These are phyloP conservation scores for Globisporangium nunn DNA, from an alignment of 352 stramenopile species.

Conservation along the genomic window DNA sequence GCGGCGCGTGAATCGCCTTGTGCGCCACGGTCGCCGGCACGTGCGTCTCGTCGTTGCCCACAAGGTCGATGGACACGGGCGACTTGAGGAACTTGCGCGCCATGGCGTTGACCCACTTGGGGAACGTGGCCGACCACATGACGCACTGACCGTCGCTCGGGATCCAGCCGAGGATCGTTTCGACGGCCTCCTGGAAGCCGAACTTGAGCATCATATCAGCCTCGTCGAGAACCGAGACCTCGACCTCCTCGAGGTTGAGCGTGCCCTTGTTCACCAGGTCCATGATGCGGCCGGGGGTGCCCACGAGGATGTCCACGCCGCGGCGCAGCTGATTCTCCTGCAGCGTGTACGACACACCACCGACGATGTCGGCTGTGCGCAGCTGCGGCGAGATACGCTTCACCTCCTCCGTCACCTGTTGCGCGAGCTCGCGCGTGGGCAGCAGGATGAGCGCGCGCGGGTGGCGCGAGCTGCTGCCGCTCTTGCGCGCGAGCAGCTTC, in stretches of 20 bases:
- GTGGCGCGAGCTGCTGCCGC: slow-evolving; percentile 19
- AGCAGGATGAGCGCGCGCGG: slow-evolving; percentile 93
- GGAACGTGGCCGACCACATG: slow-evolving; percentile 96
- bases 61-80: slow-evolving; percentile 92
- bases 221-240: slow-evolving; percentile 93
- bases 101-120: slow-evolving; percentile 93
- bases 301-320: slow-evolving; percentile 93
- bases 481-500: slow-evolving; percentile 41
- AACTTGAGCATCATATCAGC: slow-evolving; percentile 99
- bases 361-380: slow-evolving; percentile 88
- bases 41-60: slow-evolving; percentile 82
- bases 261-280: slow-evolving; percentile 93
- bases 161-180: slow-evolving; percentile 89
- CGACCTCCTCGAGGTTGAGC: slow-evolving; percentile 85
- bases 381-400: slow-evolving; percentile 86
- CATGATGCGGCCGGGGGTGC: slow-evolving; percentile 95
- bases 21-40: slow-evolving; percentile 86
- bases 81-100: slow-evolving; percentile 90
- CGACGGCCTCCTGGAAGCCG: slow-evolving; percentile 96
- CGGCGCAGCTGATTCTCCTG: slow-evolving; percentile 89
- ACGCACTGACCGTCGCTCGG: slow-evolving; percentile 84
- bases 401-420: slow-evolving; percentile 94
- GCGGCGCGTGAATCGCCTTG: slow-evolving; percentile 89
- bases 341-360: slow-evolving; percentile 88
- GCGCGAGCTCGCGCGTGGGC: slow-evolving; percentile 95